These are phyloP conservation scores for Metschnikowia similis DNA, from an alignment of 805 yeast genomes.

Conservation along the genomic window DNA sequence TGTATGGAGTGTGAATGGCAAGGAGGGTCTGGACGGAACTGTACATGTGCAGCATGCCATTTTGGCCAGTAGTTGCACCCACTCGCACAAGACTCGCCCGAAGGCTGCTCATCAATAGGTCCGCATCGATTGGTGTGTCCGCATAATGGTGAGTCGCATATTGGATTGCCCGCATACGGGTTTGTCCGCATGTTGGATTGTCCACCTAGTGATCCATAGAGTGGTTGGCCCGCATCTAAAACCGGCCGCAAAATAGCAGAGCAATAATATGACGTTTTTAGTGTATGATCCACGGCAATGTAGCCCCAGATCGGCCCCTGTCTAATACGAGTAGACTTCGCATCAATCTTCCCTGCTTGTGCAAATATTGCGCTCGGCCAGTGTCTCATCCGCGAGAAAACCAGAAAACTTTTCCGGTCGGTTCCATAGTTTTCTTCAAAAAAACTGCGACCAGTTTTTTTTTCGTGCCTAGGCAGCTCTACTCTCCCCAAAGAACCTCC, in stretches of 20 bases:
- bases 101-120: background rate
- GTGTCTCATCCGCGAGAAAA: slow-evolving; percentile 4
- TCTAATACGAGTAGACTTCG: background rate
- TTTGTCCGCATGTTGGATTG: no score
- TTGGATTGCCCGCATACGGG: no score
- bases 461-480: background rate
- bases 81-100: background rate
- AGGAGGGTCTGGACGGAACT: background rate
- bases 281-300: background rate
- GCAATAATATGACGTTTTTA: background rate
- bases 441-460: slow-evolving; percentile 4
- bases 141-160: no score
- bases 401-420: slow-evolving; percentile 4
- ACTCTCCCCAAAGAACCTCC: background rate
- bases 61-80: background rate
- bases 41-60: background rate
- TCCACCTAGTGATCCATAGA: no score
- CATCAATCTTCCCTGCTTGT: background rate
- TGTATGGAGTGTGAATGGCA: no score
- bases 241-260: background rate
- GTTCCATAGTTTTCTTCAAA: background rate
- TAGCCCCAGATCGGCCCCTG: background rate
- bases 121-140: no score
- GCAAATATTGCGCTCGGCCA: slow-evolving; percentile 3
- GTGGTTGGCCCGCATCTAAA: background rate